These are phyloP conservation scores for Medicago arabica DNA, from an alignment of 306 rosid species.

Conservation along the genomic window DNA sequence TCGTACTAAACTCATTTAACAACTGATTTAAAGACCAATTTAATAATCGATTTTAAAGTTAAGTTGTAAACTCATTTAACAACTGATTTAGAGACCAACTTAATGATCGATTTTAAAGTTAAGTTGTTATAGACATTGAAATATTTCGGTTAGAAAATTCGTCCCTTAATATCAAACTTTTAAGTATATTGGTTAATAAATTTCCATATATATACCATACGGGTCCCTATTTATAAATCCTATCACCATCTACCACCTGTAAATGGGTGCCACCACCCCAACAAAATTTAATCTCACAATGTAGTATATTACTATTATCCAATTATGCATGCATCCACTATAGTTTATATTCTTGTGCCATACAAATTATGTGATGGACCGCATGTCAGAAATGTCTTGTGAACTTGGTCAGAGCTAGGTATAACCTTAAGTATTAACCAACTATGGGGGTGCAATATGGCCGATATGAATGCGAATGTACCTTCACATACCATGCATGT, in stretches of 20 bases:
- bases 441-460: background rate
- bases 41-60: too few species aligned
- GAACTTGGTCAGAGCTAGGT: background rate
- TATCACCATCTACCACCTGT: slow-evolving; percentile 37
- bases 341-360: background rate
- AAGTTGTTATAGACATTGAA: too few species aligned
- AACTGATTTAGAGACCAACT: too few species aligned
- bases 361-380: slow-evolving; percentile 39
- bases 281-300: background rate
- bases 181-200: too few species aligned
- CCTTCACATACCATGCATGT: slow-evolving; percentile 42
- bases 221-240: background rate
- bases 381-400: slow-evolving; percentile 24
- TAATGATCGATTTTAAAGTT: too few species aligned
- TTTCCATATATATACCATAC: too few species aligned
- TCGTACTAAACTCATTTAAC: too few species aligned
- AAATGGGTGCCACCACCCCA: slow-evolving; percentile 24
- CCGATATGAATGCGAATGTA: slow-evolving; percentile 43
- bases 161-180: too few species aligned
- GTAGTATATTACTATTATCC: background rate
- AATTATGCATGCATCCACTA: background rate
- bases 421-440: background rate
- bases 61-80: too few species aligned
- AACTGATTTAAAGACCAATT: too few species aligned
- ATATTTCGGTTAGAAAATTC: too few species aligned